These are phyloP conservation scores for Naganishia vaughanmartiniae DNA, from an alignment of 768 basidiomycete species.

Conservation along the genomic window DNA sequence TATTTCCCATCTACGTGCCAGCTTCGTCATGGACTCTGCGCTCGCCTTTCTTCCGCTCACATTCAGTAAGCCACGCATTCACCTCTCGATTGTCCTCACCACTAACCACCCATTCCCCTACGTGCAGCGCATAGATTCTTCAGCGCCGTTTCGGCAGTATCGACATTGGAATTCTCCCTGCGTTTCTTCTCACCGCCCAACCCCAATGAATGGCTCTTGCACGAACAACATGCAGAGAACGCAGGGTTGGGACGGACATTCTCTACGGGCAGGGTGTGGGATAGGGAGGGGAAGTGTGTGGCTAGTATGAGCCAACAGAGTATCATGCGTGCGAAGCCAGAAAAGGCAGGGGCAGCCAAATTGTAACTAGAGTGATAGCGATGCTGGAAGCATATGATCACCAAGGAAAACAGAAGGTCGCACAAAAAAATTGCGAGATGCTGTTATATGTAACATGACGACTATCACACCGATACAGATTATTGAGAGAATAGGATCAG, in stretches of 20 bases:
- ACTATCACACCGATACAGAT: background rate
- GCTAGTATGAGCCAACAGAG: slow-evolving; percentile 35
- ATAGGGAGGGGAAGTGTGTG: slow-evolving; percentile 26
- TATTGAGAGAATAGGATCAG: background rate
- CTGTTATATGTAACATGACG: background rate
- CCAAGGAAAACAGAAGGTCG: no score
- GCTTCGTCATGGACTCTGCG: slow-evolving; percentile 34
- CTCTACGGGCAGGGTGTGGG: slow-evolving; percentile 30
- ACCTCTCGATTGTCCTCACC: background rate
- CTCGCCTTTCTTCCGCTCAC: slow-evolving; percentile 34
- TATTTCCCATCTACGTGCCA: background rate
- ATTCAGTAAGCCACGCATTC: slow-evolving; percentile 11
- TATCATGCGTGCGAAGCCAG: slow-evolving; percentile 26
- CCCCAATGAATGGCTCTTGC: slow-evolving; percentile 26
- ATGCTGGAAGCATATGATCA: background rate
- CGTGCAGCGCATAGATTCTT: slow-evolving; percentile 12
- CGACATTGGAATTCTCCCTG: slow-evolving; percentile 34
- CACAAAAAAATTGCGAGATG: background rate
- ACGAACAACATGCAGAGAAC: slow-evolving; percentile 33
- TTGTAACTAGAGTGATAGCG: background rate
- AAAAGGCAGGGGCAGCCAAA: background rate
- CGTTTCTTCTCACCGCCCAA: slow-evolving; percentile 32
- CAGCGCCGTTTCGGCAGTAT: slow-evolving; percentile 21
- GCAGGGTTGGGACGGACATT: slow-evolving; percentile 30
- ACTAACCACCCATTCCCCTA: background rate